These are phyloP conservation scores for Dactylellina drechsleri DNA, from an alignment of 2,329 filamentous ascomycete species.

Conservation along the genomic window DNA sequence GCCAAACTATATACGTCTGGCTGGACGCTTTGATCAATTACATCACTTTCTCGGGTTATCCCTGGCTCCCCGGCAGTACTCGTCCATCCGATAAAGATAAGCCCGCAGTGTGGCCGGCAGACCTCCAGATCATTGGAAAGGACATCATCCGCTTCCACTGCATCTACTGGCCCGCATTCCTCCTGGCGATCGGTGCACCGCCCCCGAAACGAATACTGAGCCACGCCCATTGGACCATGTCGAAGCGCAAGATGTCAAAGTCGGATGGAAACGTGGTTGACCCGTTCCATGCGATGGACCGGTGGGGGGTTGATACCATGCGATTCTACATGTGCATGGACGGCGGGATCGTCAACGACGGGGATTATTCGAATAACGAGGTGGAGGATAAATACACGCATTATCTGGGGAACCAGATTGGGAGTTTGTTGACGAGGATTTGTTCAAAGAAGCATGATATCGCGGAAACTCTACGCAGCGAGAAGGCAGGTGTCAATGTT, in stretches of 20 bases:
- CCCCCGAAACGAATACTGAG: conserved; percentile 82
- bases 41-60: conserved; percentile 85
- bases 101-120: conserved; percentile 81
- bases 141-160: conserved; percentile 97
- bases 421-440: conserved; percentile 80
- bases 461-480: conserved; percentile 67
- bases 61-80: conserved; percentile 62
- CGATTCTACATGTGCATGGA: conserved; percentile 88
- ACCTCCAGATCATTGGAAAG: conserved; percentile 93
- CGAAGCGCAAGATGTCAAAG: conserved; percentile 94
- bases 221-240: conserved; percentile 96
- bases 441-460: conserved; percentile 61
- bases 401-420: conserved; percentile 77
- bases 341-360: conserved; percentile 79
- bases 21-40: conserved; percentile 96
- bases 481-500: conserved; percentile 49
- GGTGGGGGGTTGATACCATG: conserved; percentile 87
- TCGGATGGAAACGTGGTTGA: conserved; percentile 94
- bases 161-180: conserved; percentile 96
- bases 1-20: conserved; percentile 98
- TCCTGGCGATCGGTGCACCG: conserved; percentile 85
- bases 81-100: conserved; percentile 69
- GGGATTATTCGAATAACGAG: conserved; percentile 75
- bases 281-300: conserved; percentile 87
- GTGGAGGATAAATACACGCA: conserved; percentile 83